Evolutionary conservation across 1,284 basidiomycete species (phyloP), one percentile per base, ranked within the genome.

Genomic region (Stygiomarasmius scandens): DNA sequence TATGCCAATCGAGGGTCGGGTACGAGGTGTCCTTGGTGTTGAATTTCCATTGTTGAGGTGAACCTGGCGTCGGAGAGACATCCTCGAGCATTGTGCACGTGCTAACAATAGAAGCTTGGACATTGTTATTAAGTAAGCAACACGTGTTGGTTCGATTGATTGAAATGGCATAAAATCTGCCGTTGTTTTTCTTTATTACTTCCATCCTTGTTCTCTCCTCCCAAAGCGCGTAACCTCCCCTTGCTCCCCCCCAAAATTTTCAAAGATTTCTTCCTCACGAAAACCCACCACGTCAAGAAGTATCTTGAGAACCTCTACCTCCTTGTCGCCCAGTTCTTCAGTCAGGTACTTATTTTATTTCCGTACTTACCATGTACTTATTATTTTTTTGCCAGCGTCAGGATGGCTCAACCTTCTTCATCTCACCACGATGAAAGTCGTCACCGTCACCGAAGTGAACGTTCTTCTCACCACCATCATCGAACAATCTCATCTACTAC

Each of bases 401-500:
- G 87, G 79, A 92, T 92, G 90, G 90, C 90, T 60, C 86, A 90
- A 73, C 90, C 89, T 58, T 90, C 90, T 25, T 92, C 90, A 24
- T 92, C 90, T 45, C 90, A 90, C 64, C 85, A 83, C 29, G 54
- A 55, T 9, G 77, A 78, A 55, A 83, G 82, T 54, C 80, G 79
- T 25, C 73, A 83, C 62, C 77, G 77, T 64, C 76, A 76, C 49
- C 75, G 83, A 34, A 80, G 80, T 52, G 81, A 82, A 47, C 69
- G 61, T 41, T 81, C 85, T 50, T 77, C 77, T 52, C 86, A 87
- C 67, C 89, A 89, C 67, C 89, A 91, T 61, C 87, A 89, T 65
- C 80, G 91, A 58, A 92, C 90, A 54, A 92, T 93, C 62, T 93
- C 91, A 8, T 92, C 90, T n/a, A 93, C 90, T 0, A 93, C 91